phyloP scores from a whole-genome alignment of 805 yeast genomes.

The Lachancea meyersii region DNA sequence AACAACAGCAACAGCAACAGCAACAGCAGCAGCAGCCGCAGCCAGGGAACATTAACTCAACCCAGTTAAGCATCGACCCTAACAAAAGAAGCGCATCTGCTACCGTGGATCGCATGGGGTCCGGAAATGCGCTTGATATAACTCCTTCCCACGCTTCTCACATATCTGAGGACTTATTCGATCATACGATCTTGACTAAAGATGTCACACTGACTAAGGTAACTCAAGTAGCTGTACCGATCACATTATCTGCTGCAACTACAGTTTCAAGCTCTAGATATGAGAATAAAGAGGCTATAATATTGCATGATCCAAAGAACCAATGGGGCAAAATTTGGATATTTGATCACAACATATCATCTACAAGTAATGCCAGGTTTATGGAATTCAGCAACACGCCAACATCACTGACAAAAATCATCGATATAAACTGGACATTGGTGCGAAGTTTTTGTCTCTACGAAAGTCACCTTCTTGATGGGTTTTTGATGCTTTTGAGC shows the following conservation, averaged over 20 bases:
- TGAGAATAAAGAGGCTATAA: conserved; percentile 56
- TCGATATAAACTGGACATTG: conserved; percentile 9
- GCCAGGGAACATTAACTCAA: conserved; percentile 23
- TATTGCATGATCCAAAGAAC: conserved; percentile 42
- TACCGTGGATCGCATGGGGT: conserved; percentile 26
- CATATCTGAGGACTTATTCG: conserved; percentile 9
- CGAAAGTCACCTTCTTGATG: conserved; percentile 10
- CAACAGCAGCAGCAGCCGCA: background rate
- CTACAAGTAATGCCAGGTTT: conserved; percentile 22
- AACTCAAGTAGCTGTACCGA: conserved; percentile 36
- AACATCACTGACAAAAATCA: conserved; percentile 8
- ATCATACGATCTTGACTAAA: conserved; percentile 41
- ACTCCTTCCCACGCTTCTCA: conserved; percentile 17
- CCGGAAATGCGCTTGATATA: conserved; percentile 8
- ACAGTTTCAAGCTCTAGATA: conserved; percentile 38
- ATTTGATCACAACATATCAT: conserved; percentile 24
- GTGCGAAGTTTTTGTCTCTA: conserved; percentile 10
- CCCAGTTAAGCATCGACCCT: conserved; percentile 2
- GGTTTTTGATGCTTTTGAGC: conserved; percentile 15
- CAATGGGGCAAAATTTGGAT: conserved; percentile 46
- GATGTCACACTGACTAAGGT: conserved; percentile 67
- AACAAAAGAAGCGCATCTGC: conserved; percentile 26
- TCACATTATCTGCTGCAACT: conserved; percentile 28
- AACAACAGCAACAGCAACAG: background rate
- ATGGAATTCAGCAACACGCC: conserved; percentile 28